These are phyloP conservation scores for Ophiosphaerella korrae DNA, from an alignment of 2,329 filamentous ascomycete species.

Conservation along the genomic window DNA sequence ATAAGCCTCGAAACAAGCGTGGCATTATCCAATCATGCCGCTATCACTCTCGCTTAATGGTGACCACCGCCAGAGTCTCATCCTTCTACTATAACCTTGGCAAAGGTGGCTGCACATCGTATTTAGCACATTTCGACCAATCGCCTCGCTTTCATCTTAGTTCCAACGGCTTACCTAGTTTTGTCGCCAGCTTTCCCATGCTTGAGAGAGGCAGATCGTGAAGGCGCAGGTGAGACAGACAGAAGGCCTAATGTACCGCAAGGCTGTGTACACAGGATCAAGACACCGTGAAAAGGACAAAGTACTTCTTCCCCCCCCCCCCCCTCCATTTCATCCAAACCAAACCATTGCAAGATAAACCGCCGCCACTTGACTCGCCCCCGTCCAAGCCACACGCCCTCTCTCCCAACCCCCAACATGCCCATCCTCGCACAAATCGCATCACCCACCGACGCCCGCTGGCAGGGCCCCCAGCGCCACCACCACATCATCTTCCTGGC, in stretches of 20 bases:
- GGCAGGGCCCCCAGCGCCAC: conserved; percentile 13
- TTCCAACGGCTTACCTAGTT: background rate
- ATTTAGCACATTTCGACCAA: background rate
- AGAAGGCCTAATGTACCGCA: conserved; percentile 1
- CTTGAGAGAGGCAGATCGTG: background rate
- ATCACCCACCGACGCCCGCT: conserved; percentile 8
- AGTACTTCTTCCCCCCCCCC: background rate
- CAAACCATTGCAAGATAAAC: background rate
- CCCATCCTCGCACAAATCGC: conserved; percentile 5
- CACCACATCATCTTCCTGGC: conserved; percentile 14
- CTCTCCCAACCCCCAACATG: conserved; percentile 1
- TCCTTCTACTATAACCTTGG: background rate
- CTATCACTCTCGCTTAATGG: background rate
- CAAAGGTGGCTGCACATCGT: conserved; percentile 8
- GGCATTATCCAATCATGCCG: too few species aligned
- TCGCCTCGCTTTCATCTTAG: background rate
- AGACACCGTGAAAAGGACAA: background rate
- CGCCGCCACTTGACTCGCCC: background rate
- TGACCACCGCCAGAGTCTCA: conserved; percentile 1
- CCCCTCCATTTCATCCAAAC: background rate
- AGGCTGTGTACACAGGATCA: conserved; percentile 4
- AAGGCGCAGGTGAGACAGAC: background rate
- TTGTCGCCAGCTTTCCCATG: background rate
- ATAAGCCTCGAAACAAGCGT: too few species aligned
- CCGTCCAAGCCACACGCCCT: background rate